Evolutionary conservation across 164 flowering plant genomes (phyloP).

Genomic region (Aristolochia californica): DNA sequence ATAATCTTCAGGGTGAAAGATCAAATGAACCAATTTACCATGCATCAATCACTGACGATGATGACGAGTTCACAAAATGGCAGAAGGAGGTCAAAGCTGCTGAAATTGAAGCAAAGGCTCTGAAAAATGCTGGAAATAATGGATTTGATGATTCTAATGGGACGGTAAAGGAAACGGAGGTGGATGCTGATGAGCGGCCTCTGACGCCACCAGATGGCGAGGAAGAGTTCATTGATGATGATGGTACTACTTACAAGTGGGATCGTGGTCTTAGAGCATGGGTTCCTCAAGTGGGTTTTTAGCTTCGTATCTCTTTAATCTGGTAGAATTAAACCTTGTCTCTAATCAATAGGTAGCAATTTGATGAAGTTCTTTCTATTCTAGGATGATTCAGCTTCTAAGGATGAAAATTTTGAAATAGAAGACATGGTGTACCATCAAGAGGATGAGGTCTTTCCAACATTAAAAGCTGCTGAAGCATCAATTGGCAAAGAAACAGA

Average conservation of each 20-base stretch:
- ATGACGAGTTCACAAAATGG: slow-evolving; percentile 72
- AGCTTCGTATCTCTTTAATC: too few relatives aligned
- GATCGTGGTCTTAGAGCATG: slow-evolving; percentile 63
- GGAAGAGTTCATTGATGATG: slow-evolving; percentile 94
- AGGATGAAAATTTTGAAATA: slow-evolving; percentile 24
- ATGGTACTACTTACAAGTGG: slow-evolving; percentile 95
- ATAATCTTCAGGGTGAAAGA: not conserved
- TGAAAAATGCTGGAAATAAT: slow-evolving; percentile 17
- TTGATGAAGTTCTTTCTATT: slow-evolving; percentile 6
- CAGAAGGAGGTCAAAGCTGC: slow-evolving; percentile 67
- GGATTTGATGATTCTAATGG: slow-evolving; percentile 12
- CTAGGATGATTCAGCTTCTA: slow-evolving; percentile 33
- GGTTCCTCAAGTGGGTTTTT: slow-evolving; percentile 85
- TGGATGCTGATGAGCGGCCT: slow-evolving; percentile 47
- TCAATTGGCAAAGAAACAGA: slow-evolving; percentile 15
- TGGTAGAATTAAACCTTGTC: not conserved
- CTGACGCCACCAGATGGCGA: slow-evolving; percentile 86
- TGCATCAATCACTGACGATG: slow-evolving; percentile 38
- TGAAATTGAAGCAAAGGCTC: slow-evolving; percentile 41
- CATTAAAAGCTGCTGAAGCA: slow-evolving; percentile 20
- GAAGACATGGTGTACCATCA: slow-evolving; percentile 68
- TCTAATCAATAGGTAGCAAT: not conserved
- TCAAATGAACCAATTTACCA: slow-evolving; percentile 3
- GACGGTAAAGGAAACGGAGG: slow-evolving; percentile 1
- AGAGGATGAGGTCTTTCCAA: slow-evolving; percentile 78